Base-by-base conservation (phyloP, 208 protist species). In the Phytomonas sp. region DNA sequence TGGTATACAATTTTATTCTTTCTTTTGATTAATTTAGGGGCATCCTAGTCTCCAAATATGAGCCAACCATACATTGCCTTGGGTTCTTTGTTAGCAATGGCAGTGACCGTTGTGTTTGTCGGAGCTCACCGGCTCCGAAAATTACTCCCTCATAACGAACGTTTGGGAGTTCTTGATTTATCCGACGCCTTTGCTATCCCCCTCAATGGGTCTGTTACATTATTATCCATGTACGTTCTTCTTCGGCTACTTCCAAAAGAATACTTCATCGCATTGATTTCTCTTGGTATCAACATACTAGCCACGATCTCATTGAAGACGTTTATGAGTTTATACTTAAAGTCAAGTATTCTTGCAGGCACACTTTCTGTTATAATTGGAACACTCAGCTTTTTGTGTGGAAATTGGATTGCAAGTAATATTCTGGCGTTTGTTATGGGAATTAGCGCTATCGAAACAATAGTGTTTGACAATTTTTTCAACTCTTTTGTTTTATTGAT, bases 331-430 rank as follows among this genome's bases (percentile, higher is more conserved):
- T 36, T 60, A 0, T 89, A 88, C 66, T 51, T 81, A 13, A 77
- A 78, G n/a, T 78, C 87, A 4, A 87, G 79, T 53, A 63, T 97
- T 30, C 62, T 96, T 13, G 87, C 88, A 13, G 89, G 91, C 0
- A 26, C 76, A 9, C n/a, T 92, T 29, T 91, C 88, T 33, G 68
- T 89, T 17, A 73, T 66, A 20, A 68, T 91, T 13, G 87, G 76
- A 15, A 53, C 73, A 4, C 67, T 68, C 20, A 98, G 96, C 67
- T 80, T 89, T 20, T 61, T 75, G 36, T 94, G 88, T 0, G 84
- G 89, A 33, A 91, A 96, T 76, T 99, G 97, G 97, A 69, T 98
- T 28, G 79, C 83, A 37, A 99, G 97, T 75, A 97, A 99, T 74
- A 73, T 98, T 28, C 75, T 99, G 28, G 97, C 93, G n/a, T 75